These are phyloP conservation scores for Starmerella stigmatis DNA, from an alignment of 805 yeast genomes.

Conservation along the genomic window DNA sequence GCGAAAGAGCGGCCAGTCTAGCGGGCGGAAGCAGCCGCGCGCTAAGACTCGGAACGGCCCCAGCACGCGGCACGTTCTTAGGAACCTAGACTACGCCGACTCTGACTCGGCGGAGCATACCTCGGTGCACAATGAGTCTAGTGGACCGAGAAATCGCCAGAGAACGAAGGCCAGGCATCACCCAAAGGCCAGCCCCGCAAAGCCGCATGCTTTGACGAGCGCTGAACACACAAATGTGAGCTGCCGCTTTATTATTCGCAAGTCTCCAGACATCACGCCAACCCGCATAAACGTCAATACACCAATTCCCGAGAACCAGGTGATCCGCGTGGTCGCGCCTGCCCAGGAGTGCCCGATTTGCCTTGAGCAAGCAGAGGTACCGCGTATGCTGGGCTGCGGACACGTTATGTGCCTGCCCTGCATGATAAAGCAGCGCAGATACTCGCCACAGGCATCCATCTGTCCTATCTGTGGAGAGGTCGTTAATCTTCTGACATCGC, in stretches of 20 bases:
- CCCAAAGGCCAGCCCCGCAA: neutral
- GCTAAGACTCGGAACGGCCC: neutral
- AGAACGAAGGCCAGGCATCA: no score
- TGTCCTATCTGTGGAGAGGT: conserved; percentile 25
- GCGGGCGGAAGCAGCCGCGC: neutral
- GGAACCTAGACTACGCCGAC: neutral
- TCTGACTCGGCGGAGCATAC: neutral
- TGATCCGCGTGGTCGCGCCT: conserved; percentile 65
- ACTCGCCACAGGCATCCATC: conserved; percentile 15
- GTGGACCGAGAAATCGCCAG: neutral
- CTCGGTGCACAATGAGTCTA: no score
- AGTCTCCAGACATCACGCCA: conserved; percentile 46
- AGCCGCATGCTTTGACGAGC: conserved; percentile 11
- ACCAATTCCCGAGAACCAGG: conserved; percentile 50
- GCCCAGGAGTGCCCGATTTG: conserved; percentile 84
- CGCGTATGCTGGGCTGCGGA: conserved; percentile 92
- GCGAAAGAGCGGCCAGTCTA: neutral
- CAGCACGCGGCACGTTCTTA: neutral
- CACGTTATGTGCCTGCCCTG: conserved; percentile 84
- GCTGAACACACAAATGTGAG: conserved; percentile 55
- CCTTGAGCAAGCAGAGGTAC: conserved; percentile 72
- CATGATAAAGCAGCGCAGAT: conserved; percentile 56
- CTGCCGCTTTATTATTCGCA: conserved; percentile 72
- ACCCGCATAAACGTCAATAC: conserved; percentile 31
- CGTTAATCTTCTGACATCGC: conserved; percentile 7